Evolutionary conservation across 306 rosid species (phyloP), one percentile per base, ranked within the genome.

Genomic region (Mucuna pruriens): DNA sequence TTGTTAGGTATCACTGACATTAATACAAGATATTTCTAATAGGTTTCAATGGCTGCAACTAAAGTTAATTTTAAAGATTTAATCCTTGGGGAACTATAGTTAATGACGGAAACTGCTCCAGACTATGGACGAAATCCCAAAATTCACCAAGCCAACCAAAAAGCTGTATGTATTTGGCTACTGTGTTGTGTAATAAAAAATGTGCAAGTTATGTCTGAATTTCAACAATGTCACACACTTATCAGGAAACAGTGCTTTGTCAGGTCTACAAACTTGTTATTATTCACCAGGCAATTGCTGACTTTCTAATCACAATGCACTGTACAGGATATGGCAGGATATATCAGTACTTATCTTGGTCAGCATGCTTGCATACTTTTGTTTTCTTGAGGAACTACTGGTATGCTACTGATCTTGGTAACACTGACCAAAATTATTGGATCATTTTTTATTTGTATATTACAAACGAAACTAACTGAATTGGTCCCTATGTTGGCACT

Each of bases 351-450:
- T 92, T 64, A 84, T 88, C 82, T 82, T 92, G 82, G 87, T 92
- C 89, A 88, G 97, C 94, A 90, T 90, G 92, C 92, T 92, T 54
- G 92, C 94, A 31, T 92, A 92, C 81, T 92, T 92, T 87, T 90
- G 97, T 86, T 92, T 92, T 84, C 54, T 90, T 70, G 97, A 92
- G 89, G 94, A 92, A 66, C 92, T 92, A 73, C 81, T 92, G 94
- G 97, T 92, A 88, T 60, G 79, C 17, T 63, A 71, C 44, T 46
- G 54, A 80, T 71, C 83, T 69, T 55, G 52, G 65, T 48, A 33
- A 77, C 73, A 62, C n/a, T 33, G 22, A 19, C 39, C 20, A 44
- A 45, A 70, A 4, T 13, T 15, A 6, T 45, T 26, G 12, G 12
- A 45, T 70, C 23, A 45, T 3, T 25, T 23, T 44, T 44, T 6